Base-by-base conservation (phyloP, 352 stramenopile genomes). In the Globisporangium heterothallicum region DNA sequence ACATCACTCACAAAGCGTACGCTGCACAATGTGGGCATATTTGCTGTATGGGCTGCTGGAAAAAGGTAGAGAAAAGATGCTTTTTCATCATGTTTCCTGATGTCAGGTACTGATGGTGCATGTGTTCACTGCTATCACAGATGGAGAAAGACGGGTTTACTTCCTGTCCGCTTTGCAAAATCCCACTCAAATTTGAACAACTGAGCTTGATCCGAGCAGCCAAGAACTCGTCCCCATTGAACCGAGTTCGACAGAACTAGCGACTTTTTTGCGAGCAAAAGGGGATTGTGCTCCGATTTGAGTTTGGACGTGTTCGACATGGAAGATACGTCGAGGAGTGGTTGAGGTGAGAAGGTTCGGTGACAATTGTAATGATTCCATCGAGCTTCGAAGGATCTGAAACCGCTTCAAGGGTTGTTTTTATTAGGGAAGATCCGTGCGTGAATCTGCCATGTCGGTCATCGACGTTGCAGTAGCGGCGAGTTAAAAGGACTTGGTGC, bases 21-120 rank as follows among this genome's bases (percentile, higher is more conserved):
- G 84, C 84, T 14, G 79, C 84, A 1, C 71, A 78, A 24, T 94
- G 84, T 27, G 84, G 84, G 5, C 84, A 94, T 54, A 88, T 94
- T 60, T 94, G 84, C 57, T 94, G 84, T 57, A 68, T 84, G 27
- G 46, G 53, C 6, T 94, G 84, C 51, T 94, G 84, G 84, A 82
- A 89, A 74, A 90, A 88, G 80, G 80, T 93, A 61, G 42, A 29
- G 48, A 48, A 13, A 21, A 4, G 32, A 7, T 19, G 34, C 2
- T 44, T 18, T 5, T 34, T 47, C 44, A 54, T 55, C 51, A 50
- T 53, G 32, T 27, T 55, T 46, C 29, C 32, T n/a, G n/a, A n/a
- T n/a, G n/a, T n/a, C n/a, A n/a, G n/a, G n/a, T n/a, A n/a, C n/a
- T n/a, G n/a, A n/a, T n/a, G n/a, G n/a, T n/a, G n/a, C n/a, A n/a